Evolutionary conservation across 345 rosid species (phyloP), one percentile per base, ranked within the genome.

Genomic region (Pistacia integerrima): DNA sequence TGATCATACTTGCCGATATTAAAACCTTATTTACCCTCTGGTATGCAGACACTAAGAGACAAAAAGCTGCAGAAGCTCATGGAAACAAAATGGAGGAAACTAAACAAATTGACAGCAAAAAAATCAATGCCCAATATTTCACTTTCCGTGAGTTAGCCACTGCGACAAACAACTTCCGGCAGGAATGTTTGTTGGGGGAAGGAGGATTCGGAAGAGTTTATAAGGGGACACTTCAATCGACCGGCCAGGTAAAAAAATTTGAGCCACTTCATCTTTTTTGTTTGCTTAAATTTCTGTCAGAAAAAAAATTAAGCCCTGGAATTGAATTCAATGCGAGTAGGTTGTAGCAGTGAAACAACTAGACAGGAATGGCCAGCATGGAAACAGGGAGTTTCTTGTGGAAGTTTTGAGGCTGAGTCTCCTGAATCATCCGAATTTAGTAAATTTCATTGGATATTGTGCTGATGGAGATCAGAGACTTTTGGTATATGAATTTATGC

Each of bases 401-500:
- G 92, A 88, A 78, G 92, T 89, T 61, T 11, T 69, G 64, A 73
- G 73, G 46, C 72, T 91, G 48, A 84, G 91, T 64, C 86, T 74
- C 54, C 75, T 88, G 14, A 80, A 87, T 67, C 93, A 89, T 76
- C 88, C 80, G 1, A 87, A 91, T 81, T 86, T 91, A 28, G 84
- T 87, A 46, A 85, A 83, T 69, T 85, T 91, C 38, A 60, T 89
- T 11, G 96, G 96, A n/a, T 91, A 91, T 61, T 89, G 96, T 36
- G 90, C 90, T 8, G 93, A 89, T 79, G 96, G 96, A n/a, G 96
- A 91, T 71, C 93, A 89, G 77, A 87, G 92, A 57, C 86, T 91
- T 59, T 60, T 91, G 76, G 92, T 91, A 20, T 85, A 84, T 77
- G 92, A 90, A 58, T 88, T 65, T 64, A 78, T 91, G 73, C 38